Base-by-base conservation (phyloP, 164 flowering plant genomes). In the Aristolochia fimbriata region DNA sequence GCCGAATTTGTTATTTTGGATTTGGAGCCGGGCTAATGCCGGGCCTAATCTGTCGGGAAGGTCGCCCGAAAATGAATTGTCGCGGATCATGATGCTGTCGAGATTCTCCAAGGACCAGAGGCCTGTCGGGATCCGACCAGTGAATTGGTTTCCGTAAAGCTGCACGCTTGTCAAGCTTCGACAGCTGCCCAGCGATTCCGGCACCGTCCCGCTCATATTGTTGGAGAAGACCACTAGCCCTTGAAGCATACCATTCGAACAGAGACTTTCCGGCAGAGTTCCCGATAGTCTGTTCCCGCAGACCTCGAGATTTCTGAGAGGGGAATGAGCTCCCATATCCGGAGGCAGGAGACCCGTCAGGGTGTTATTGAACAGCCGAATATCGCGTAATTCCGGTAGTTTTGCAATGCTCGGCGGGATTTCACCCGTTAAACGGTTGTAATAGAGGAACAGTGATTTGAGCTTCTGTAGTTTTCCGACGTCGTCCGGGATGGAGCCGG, bases 171-270 rank as follows among this genome's bases (percentile, higher is more conserved):
- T 51, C 64, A 91, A 46, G 55, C 74, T 71, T 1, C 4, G 19
- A 61, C 98, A 92, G 12, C 71, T 67, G 15, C 71, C 83, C 2
- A 88, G 73, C 2, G 91, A 80, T 43, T 65, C 62, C 4, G 98
- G 93, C 46, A 92, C 25, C 31, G 62, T 70, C 13, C 96, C 98
- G 12, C 60, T 62, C 7, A 92, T 66, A 57, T 72, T 67, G 72
- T 92, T 92, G 0, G 68, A 60, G 48, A 69, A 89, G 9, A 77
- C 92, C 25, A 76, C 75, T 20, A 80, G 58, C 16, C 85, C 80
- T 0, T 0, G 7, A 21, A 86, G 64, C 51, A 13, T 61, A 23
- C 82, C 78, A 1, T 62, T 68, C 0, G 49, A 54, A 58, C 92
- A 85, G 19, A 83, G 59, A 58, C 71, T 56, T n/a, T 73, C 69